Evolutionary conservation across 805 yeast species (phyloP).

Genomic region (Isabelozyma pseudorhagii): DNA sequence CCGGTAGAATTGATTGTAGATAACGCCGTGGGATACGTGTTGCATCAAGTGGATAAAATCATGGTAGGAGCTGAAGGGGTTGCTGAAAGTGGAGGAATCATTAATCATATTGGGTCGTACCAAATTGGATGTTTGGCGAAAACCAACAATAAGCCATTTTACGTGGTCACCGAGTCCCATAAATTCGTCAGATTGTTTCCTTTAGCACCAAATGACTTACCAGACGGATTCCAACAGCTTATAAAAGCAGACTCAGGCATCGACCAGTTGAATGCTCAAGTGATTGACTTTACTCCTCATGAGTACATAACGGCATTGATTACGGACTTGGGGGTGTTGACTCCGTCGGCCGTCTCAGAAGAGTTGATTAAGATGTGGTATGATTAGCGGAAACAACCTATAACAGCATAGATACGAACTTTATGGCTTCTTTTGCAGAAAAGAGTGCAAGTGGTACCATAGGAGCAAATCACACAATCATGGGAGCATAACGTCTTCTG

Average conservation of each 20-base stretch:
- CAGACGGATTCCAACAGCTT: constrained; percentile 37
- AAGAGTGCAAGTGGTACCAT: too few species aligned
- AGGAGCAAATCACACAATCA: too few species aligned
- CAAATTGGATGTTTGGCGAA: constrained; percentile 92
- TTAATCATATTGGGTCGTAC: constrained; percentile 91
- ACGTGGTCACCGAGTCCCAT: constrained; percentile 92
- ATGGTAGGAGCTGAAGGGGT: constrained; percentile 99
- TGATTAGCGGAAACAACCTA: constrained; percentile 44
- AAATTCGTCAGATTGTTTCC: constrained; percentile 97
- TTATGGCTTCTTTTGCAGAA: too few species aligned
- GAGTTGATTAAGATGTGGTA: constrained; percentile 98
- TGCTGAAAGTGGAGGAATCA: constrained; percentile 97
- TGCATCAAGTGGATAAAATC: constrained; percentile 88
- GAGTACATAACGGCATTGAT: constrained; percentile 92
- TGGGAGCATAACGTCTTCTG: too few species aligned
- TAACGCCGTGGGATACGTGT: constrained; percentile 88
- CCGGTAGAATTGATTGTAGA: constrained; percentile 90
- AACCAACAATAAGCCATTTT: constrained; percentile 86
- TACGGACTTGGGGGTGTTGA: constrained; percentile 93
- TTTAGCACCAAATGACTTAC: constrained; percentile 86
- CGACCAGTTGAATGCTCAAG: constrained; percentile 27
- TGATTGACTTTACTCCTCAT: constrained; percentile 92
- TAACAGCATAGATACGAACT: too few species aligned
- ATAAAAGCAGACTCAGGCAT: constrained; percentile 20
- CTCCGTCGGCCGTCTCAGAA: constrained; percentile 98